Conservation (phyloP, 805 yeast genomes). For the Zygotorulaspora danielsina region DNA sequence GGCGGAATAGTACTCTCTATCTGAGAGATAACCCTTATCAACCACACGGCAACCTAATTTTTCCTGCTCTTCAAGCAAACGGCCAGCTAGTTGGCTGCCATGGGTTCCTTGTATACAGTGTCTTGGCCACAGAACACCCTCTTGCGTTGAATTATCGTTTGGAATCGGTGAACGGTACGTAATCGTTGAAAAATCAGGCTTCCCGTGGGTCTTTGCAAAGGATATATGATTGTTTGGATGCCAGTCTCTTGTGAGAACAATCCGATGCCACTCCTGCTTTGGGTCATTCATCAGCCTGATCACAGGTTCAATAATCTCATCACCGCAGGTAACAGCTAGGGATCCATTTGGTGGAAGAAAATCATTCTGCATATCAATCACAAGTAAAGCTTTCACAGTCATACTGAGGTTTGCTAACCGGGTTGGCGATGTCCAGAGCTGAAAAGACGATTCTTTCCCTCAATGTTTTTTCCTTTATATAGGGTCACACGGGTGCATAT, state of each 20-base stretch:
- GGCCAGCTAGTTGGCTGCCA: constrained; percentile 55
- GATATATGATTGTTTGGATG: constrained; percentile 78
- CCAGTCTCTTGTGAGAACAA: constrained; percentile 83
- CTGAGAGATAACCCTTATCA: constrained; percentile 65
- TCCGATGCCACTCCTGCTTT: constrained; percentile 51
- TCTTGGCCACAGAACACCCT: constrained; percentile 72
- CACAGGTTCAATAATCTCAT: constrained; percentile 51
- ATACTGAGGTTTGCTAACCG: background rate
- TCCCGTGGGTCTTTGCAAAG: constrained; percentile 65
- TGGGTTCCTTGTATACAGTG: constrained; percentile 74
- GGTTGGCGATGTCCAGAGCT: too few relatives aligned
- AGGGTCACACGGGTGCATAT: background rate
- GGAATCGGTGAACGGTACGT: constrained; percentile 49
- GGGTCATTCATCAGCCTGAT: constrained; percentile 41
- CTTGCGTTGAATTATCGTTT: constrained; percentile 35
- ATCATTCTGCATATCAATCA: constrained; percentile 83
- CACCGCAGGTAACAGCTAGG: constrained; percentile 66
- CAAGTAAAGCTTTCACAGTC: constrained; percentile 50
- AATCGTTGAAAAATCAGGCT: constrained; percentile 48
- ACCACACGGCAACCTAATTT: constrained; percentile 42
- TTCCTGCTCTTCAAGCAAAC: constrained; percentile 33
- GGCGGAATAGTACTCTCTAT: constrained; percentile 84
- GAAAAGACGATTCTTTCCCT: background rate
- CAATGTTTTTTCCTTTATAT: background rate
- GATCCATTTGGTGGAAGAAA: constrained; percentile 77